Evolutionary conservation across 495 filamentous ascomycete genomes (phyloP).

Genomic region (Eremomyces bilateralis): DNA sequence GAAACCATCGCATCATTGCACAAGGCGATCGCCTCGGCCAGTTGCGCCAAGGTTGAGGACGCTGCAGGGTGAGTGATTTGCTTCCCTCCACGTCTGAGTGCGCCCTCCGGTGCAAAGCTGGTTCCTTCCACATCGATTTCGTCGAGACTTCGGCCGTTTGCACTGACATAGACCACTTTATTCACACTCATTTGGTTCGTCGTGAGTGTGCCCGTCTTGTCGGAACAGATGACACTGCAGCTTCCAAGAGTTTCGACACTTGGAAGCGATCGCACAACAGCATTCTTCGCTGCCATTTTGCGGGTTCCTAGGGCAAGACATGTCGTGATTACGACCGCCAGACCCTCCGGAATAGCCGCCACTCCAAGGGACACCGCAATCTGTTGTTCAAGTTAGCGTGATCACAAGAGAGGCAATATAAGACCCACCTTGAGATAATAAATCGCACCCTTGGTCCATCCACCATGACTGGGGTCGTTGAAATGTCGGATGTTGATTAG

Average conservation of each 20-base stretch:
- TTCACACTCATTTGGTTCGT: conserved; percentile 99
- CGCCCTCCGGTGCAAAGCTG: conserved; percentile 72
- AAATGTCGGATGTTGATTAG: conserved; percentile 96
- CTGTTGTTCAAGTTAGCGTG: conserved; percentile 13
- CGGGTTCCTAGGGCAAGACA: conserved; percentile 87
- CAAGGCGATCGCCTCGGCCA: conserved; percentile 69
- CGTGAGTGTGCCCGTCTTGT: conserved; percentile 96
- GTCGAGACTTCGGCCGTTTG: conserved; percentile 51
- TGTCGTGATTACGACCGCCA: conserved; percentile 95
- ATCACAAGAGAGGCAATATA: background rate
- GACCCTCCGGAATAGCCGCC: conserved; percentile 89
- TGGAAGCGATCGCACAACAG: conserved; percentile 83
- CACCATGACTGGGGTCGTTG: conserved; percentile 77
- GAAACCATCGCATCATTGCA: conserved; percentile 81
- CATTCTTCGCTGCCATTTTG: conserved; percentile 97
- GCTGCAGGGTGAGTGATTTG: conserved; percentile 42
- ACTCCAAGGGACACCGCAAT: conserved; percentile 98
- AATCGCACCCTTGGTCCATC: conserved; percentile 94
- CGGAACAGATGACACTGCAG: conserved; percentile 99
- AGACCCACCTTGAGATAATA: conserved; percentile 72
- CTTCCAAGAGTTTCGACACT: conserved; percentile 96
- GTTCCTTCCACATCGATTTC: conserved; percentile 86
- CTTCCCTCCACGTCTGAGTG: conserved; percentile 44
- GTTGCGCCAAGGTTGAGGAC: conserved; percentile 49
- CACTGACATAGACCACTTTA: conserved; percentile 66